Base-by-base conservation (phyloP, 768 basidiomycete species). In the Suillus luteus region DNA sequence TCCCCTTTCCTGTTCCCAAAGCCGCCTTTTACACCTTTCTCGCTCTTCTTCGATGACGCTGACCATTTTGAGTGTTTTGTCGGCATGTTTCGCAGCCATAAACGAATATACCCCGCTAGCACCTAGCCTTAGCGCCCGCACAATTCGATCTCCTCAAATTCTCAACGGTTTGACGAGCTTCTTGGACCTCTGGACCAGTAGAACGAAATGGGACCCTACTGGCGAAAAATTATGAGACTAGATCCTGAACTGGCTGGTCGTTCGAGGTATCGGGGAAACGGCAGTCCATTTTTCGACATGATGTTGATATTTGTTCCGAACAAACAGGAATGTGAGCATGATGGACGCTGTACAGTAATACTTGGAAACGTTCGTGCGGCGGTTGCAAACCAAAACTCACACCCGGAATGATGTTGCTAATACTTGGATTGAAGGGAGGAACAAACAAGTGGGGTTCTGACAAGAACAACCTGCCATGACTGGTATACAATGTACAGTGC, bases 91-190 rank as follows among this genome's bases (percentile, higher is more conserved):
- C 7, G 33, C 44, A 43, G 15, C 41, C 41, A 63, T 63, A 58
- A 40, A 58, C 57, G 24, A 41, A 27, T 58, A 41, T 41, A 41
- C 57, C 10, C 24, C 27, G 17, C n/a, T 58, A 27, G 27, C 40
- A 58, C 57, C 55, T 19, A 58, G 22, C 40, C 24, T 58, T 38
- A 62, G 40, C 46, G 46, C 58, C 70, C 72, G 66, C 64, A 66
- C 58, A 57, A 65, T 67, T 75, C 77, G 87, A 89, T 89, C 89
- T 91, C 82, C 66, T 59, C 76, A 78, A 82, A 86, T 92, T 79
- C 82, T 73, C 75, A 75, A 87, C 82, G 81, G 86, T 89, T 89
- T 77, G 75, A 66, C 65, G 75, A 78, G 80, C 74, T 90, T 86
- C 77, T 85, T 90, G 81, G 81, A 85, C 79, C 66, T 27, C 61